phyloP scores from a whole-genome alignment of 495 filamentous ascomycete genomes.

The Penicillium herquei region DNA sequence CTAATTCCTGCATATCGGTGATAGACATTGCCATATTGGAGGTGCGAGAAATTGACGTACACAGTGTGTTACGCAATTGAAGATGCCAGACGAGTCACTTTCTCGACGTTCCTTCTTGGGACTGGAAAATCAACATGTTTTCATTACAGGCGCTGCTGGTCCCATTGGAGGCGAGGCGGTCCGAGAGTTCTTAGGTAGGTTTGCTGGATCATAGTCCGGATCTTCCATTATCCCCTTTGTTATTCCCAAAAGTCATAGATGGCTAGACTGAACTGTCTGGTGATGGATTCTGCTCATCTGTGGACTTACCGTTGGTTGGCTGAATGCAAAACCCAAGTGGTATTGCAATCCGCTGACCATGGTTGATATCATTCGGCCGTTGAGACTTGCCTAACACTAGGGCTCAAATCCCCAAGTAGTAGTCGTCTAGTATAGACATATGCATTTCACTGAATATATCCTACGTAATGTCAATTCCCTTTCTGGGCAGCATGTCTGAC shows the following conservation, averaged over 20 bases:
- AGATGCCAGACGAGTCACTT: background rate
- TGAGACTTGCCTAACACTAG: too few species aligned
- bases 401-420: too few species aligned
- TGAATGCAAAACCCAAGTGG: too few species aligned
- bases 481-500: background rate
- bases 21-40: background rate
- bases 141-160: constrained; percentile 57
- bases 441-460: too few species aligned
- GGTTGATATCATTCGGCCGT: too few species aligned
- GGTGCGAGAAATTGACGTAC: background rate
- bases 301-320: background rate
- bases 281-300: background rate
- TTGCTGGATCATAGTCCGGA: background rate
- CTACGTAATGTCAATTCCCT: background rate
- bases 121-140: constrained; percentile 53
- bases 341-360: too few species aligned
- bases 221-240: background rate
- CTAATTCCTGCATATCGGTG: background rate
- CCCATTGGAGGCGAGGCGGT: constrained; percentile 51
- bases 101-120: constrained; percentile 40
- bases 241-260: background rate
- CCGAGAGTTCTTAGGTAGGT: constrained; percentile 52
- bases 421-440: too few species aligned
- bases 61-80: background rate
- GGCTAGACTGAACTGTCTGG: background rate